Evolutionary conservation across 169 alveolate species (phyloP), one percentile per base, ranked within the genome.

Genomic region (Eimeria sp.): DNA sequence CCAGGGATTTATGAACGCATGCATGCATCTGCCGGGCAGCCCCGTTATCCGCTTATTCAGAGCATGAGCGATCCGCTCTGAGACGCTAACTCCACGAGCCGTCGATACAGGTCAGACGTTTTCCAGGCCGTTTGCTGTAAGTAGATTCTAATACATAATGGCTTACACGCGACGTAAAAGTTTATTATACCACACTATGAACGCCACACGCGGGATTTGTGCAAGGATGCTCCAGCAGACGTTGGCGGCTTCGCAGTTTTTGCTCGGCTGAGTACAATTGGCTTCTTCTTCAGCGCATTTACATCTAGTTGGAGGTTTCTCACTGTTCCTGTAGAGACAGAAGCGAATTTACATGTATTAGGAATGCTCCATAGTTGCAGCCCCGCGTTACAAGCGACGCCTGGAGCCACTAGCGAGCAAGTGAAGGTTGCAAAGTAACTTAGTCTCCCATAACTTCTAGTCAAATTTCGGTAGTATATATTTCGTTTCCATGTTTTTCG

Each of bases 1-100:
- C 18, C 33, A 0, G 4, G 16, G 54, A 37, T 40, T 74, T 33
- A 16, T 37, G 54, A 71, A 13, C 56, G 68, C 88, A 78, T 78
- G 88, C 88, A 78, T 78, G 88, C 88, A 52, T 54, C 68, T 46
- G 88, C 68, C 66, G 88, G 23, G 88, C 88, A 43, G 88, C 88
- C 66, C 68, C 62, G 64, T 52, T n/a, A 66, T 4, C 68, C 66
- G 85, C 85, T 76, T 37, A 76, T 9, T 30, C 58, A 43, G 88
- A 49, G 88, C 88, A 78, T 27, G 14, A 78, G 40, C 68, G 88
- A 27, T 78, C 71, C 49, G 40, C 49, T 54, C 62, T 27, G 66
- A 40, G 83, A 74, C 83, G 30, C 33, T 74, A 58, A 40, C 52
- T n/a, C 56, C 1, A 40, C 1, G 54, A 72, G 6, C n/a, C 56